Evolutionary conservation across 805 yeast genomes (phyloP).

Genomic region (Middelhovenomyces tepae): DNA sequence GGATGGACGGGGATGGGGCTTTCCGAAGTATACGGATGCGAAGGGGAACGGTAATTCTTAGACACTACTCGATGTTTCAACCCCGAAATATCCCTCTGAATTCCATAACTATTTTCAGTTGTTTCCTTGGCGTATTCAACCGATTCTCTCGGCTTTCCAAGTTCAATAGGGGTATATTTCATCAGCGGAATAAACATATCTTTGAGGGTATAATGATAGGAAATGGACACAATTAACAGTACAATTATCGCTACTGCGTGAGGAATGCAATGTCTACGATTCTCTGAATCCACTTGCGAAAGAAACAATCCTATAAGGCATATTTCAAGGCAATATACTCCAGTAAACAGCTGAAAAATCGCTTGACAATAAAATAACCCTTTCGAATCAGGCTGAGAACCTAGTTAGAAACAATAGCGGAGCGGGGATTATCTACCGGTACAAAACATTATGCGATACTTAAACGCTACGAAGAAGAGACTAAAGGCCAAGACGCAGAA

Average conservation of each 20-base stretch:
- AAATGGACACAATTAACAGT: constrained; percentile 44
- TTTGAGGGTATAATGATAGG: constrained; percentile 47
- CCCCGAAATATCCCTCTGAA: constrained; percentile 1
- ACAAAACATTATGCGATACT: constrained; percentile 55
- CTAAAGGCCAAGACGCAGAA: constrained; percentile 50
- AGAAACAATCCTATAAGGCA: constrained; percentile 72
- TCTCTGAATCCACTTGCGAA: constrained; percentile 44
- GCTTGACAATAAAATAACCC: constrained; percentile 72
- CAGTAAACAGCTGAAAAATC: constrained; percentile 66
- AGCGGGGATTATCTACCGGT: constrained; percentile 44
- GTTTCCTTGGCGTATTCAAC: constrained; percentile 3
- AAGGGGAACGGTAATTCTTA: constrained; percentile 5
- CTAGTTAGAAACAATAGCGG: constrained; percentile 16
- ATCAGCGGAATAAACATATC: constrained; percentile 32
- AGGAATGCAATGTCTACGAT: constrained; percentile 34
- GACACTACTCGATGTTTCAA: constrained; percentile 7
- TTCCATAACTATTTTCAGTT: too few relatives aligned
- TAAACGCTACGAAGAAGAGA: constrained; percentile 55
- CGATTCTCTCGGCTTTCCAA: constrained; percentile 4
- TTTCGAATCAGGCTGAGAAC: constrained; percentile 24
- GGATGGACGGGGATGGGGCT: constrained; percentile 7
- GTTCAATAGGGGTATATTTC: constrained; percentile 31
- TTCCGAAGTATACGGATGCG: constrained; percentile 3
- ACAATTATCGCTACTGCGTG: constrained; percentile 48
- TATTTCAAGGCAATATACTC: constrained; percentile 71